These are phyloP conservation scores for Sphaerosporella brunnea DNA, from an alignment of 495 filamentous ascomycete species.

Conservation along the genomic window DNA sequence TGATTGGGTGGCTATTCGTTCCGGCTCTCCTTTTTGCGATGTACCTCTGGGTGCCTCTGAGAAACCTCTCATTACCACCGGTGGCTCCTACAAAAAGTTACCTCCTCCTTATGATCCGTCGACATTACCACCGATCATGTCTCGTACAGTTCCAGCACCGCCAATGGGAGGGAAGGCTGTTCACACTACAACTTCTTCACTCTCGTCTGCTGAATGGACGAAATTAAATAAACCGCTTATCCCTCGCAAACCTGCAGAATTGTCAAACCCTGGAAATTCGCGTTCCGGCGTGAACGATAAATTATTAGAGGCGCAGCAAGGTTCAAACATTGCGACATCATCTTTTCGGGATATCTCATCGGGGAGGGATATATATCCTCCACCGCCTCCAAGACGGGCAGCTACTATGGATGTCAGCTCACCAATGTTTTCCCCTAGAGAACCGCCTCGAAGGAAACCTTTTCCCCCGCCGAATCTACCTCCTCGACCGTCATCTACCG, in stretches of 20 bases:
- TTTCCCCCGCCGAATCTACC: not conserved
- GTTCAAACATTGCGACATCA: slow-evolving; percentile 3
- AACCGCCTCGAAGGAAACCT: not conserved
- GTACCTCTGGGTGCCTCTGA: slow-evolving; percentile 31
- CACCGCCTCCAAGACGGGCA: slow-evolving; percentile 13
- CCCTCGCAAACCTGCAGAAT: not conserved
- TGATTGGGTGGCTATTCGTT: slow-evolving; percentile 58
- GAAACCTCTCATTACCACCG: slow-evolving; percentile 9
- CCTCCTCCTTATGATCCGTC: slow-evolving; percentile 38
- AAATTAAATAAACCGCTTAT: not conserved
- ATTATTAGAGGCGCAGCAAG: not conserved
- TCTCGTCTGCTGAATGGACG: slow-evolving; percentile 3
- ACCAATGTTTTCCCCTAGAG: not conserved
- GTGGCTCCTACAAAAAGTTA: slow-evolving; percentile 30
- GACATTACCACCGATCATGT: slow-evolving; percentile 18
- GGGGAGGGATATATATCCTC: not conserved
- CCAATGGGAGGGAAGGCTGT: not conserved
- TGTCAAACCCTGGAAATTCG: not conserved
- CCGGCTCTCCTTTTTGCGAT: slow-evolving; percentile 33
- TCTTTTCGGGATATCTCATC: not conserved
- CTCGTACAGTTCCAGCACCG: not conserved
- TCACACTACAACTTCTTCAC: not conserved
- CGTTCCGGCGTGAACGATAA: not conserved
- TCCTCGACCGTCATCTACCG: not conserved
- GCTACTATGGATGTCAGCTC: slow-evolving; percentile 2